Base-by-base conservation (phyloP, 345 rosid genomes). In the Raphanus raphanistrum region DNA sequence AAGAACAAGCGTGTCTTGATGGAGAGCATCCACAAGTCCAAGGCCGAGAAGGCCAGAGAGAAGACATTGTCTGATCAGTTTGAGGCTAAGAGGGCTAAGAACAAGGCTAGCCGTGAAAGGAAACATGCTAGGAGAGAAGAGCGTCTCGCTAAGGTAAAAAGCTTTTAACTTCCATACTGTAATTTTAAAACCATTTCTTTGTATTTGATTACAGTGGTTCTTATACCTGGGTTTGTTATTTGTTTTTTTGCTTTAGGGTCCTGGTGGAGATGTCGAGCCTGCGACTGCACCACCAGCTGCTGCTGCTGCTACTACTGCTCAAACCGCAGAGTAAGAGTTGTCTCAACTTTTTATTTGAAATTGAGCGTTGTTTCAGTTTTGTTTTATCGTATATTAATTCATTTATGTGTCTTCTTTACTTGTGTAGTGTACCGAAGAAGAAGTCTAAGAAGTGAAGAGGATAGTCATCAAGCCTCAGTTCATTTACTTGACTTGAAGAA, bases 1-100 rank as follows among this genome's bases (percentile, higher is more conserved):
- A 90, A 90, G 90, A 90, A 90, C 85, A 90, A 90, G 88, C 80
- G 95, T 26, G 95, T 90, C 31, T 86, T 90, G 63, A 90, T 90
- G 95, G 95, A 90, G 78, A 76, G 80, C 35, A 81, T 81, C 66
- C 80, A 81, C 75, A 81, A 81, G 74, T 76, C 84, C 0, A 81
- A 81, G 78, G 77, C 84, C 12, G 84, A 81, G 80, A 81, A 76
- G 13, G 81, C 80, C 0, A 76, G 84, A 33, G 84, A 81, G 80
- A 76, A 81, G 77, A 81, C 83, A 6, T 72, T 81, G 38, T 52
- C 83, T 76, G 83, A 81, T 16, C 83, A 81, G 74, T 81, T 81
- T 16, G 80, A 81, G 71, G 83, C 83, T 8, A 81, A 81, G 83
- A 71, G 80, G 66, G 74, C 74, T 0, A 81, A 81, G 74, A 81